These are phyloP conservation scores for Jacaranda copaia DNA, from an alignment of 257 asterid genomes.

Conservation along the genomic window DNA sequence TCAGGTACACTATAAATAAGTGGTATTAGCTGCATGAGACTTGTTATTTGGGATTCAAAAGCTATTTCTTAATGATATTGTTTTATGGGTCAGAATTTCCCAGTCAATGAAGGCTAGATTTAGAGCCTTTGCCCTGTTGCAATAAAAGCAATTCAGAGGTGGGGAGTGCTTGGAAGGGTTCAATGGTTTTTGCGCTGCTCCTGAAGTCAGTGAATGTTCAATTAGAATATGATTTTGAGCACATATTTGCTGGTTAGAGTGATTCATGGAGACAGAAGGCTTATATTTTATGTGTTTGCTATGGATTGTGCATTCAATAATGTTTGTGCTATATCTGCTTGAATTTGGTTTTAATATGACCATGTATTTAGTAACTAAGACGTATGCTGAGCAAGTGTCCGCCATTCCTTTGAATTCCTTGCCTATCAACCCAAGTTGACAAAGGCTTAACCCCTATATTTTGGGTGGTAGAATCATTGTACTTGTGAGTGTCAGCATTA, in stretches of 20 bases:
- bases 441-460: too few species aligned
- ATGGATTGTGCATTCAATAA: not conserved
- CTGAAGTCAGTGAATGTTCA: constrained; percentile 10
- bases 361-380: not conserved
- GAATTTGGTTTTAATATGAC: not conserved
- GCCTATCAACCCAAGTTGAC: too few species aligned
- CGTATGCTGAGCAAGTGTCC: too few species aligned
- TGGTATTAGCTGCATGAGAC: not conserved
- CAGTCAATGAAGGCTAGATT: constrained; percentile 12
- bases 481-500: too few species aligned
- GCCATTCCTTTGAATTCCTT: too few species aligned
- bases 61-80: not conserved
- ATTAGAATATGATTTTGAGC: not conserved
- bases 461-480: too few species aligned
- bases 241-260: not conserved
- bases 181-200: not conserved
- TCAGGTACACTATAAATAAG: not conserved
- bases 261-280: not conserved
- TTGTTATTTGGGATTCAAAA: not conserved
- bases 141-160: not conserved
- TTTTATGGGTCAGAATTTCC: not conserved
- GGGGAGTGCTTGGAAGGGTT: not conserved
- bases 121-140: constrained; percentile 1
- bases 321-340: not conserved
- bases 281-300: not conserved